phyloP scores from a whole-genome alignment of 257 asterid genomes.

The Solanum medicagineum region DNA sequence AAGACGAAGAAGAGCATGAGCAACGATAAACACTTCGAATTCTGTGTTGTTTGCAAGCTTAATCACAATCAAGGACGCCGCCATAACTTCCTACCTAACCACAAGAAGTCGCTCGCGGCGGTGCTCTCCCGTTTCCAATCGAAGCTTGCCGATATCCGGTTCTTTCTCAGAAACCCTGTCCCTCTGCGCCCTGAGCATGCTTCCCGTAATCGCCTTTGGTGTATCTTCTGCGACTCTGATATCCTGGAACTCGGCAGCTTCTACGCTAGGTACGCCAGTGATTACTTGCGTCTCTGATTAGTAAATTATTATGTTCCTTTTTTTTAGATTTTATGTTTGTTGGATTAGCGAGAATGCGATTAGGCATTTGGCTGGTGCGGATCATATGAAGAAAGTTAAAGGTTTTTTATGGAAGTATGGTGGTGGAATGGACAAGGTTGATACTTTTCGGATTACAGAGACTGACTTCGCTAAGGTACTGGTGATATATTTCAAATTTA shows the following conservation, averaged over 20 bases:
- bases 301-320: neutral
- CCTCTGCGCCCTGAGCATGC: conserved; percentile 45
- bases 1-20: conserved; percentile 12
- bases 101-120: conserved; percentile 48
- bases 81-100: conserved; percentile 64
- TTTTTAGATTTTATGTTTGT: conserved; percentile 1
- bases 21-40: conserved; percentile 33
- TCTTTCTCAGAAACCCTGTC: conserved; percentile 45
- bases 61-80: conserved; percentile 76
- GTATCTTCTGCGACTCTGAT: conserved; percentile 59
- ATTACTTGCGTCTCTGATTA: neutral
- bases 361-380: conserved; percentile 66
- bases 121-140: conserved; percentile 64
- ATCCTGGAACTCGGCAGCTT: conserved; percentile 43
- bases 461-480: conserved; percentile 54
- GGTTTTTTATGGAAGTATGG: conserved; percentile 72
- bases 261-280: conserved; percentile 39
- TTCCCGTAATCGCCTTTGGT: conserved; percentile 53
- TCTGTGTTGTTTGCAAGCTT: conserved; percentile 64
- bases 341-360: conserved; percentile 48
- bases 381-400: conserved; percentile 74
- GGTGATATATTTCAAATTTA: neutral
- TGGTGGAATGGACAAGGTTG: conserved; percentile 51
- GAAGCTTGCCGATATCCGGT: conserved; percentile 41
- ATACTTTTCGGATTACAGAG: conserved; percentile 41